Evolutionary conservation across 192 early-diverging fungal species (phyloP), one percentile per base, ranked within the genome.

Genomic region (Coemansia sp.): DNA sequence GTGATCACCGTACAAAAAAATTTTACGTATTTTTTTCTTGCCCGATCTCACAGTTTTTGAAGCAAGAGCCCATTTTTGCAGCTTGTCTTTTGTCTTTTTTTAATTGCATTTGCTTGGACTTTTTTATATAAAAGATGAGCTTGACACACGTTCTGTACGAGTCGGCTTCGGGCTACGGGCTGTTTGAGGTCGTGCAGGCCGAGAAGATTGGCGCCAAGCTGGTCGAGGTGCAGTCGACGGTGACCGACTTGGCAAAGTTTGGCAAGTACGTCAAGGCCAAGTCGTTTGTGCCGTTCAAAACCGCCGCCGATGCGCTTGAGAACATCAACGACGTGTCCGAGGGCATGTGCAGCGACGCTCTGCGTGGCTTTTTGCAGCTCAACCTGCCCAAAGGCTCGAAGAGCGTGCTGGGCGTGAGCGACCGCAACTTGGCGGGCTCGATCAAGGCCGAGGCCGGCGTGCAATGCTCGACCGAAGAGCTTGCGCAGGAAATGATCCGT

Each of bases 251-350:
- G 46, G 84, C 88, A 52, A 91, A 92, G 77, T 97, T 99, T 73
- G 86, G 88, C 68, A 93, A 96, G 74, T 88, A 87, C 71, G 73
- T 98, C 53, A 93, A 93, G 72, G 86, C 96, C 68, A 94, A 91
- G 82, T 94, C 93, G n/a, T 97, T 98, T 74, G 85, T 84, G 42
- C 96, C 97, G 50, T 99, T 99, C 87, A 95, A 94, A 80, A 91
- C 84, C 75, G 94, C 97, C 36, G 94, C 90, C 28, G 90, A 99
- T 80, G 97, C 97, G 64, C 84, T 99, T 34, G 96, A 98, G 77
- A 99, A 98, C 83, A 90, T 93, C 59, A 98, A 94, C 83, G 94
- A 97, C 72, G 88, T 99, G 20, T 96, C 95, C 57, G 97, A 99
- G 88, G 97, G 93, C 63, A 84, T 96, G 73, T 87, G 91, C 74